Evolutionary conservation across 495 filamentous ascomycete genomes (phyloP).

Genomic region (Thozetella sp.): DNA sequence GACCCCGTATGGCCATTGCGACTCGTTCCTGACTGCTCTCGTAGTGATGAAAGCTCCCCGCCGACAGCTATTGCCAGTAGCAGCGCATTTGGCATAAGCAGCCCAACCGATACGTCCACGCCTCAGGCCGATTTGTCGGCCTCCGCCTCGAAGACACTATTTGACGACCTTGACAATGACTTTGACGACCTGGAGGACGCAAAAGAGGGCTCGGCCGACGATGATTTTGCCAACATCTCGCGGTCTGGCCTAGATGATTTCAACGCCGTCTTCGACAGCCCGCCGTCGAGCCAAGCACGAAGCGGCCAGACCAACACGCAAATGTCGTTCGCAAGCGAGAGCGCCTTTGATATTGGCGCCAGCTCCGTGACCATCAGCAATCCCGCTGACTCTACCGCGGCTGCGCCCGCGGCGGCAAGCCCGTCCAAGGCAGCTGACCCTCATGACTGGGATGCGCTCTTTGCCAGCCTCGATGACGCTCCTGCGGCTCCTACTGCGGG

Average conservation of each 20-base stretch:
- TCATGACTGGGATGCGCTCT: constrained; percentile 96
- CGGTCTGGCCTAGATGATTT: constrained; percentile 66
- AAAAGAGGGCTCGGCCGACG: constrained; percentile 87
- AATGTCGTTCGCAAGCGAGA: constrained; percentile 43
- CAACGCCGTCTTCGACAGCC: constrained; percentile 65
- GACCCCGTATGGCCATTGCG: no score
- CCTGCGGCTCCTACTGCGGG: constrained; percentile 25
- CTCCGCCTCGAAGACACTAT: constrained; percentile 39
- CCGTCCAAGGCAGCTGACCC: constrained; percentile 34
- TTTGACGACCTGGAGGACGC: constrained; percentile 88
- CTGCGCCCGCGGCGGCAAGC: constrained; percentile 28
- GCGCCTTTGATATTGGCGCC: constrained; percentile 49
- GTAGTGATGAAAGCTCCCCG: no score
- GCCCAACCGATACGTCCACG: constrained; percentile 14
- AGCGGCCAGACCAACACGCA: constrained; percentile 39
- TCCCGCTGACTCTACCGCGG: constrained; percentile 46
- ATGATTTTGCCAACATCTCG: constrained; percentile 73
- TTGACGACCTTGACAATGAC: constrained; percentile 84
- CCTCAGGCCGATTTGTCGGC: constrained; percentile 23
- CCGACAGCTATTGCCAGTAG: no score
- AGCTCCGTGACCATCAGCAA: constrained; percentile 50
- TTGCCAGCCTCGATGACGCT: constrained; percentile 71
- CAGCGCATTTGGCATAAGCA: constrained; percentile 8
- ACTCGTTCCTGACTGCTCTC: no score
- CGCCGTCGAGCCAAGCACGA: constrained; percentile 54